phyloP scores from a whole-genome alignment of 2,329 filamentous ascomycete species.

The Drechslerella coelobrocha region DNA sequence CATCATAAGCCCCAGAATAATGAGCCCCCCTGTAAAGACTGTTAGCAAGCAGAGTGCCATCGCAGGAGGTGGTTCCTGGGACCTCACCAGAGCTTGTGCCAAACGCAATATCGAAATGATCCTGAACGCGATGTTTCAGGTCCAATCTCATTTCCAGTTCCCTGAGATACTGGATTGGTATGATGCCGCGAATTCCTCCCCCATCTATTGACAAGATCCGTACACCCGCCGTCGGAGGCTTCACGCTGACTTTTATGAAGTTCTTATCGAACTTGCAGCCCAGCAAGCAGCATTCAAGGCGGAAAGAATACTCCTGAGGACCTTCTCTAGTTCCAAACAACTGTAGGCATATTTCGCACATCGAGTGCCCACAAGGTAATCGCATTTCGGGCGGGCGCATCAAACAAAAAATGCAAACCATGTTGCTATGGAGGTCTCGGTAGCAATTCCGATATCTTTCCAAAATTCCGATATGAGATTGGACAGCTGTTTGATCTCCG shows the following conservation, averaged over 20 bases:
- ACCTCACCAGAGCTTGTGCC: slow-evolving; percentile 14
- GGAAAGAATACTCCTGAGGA: not conserved
- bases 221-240: slow-evolving; percentile 8
- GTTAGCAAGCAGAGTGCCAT: no score
- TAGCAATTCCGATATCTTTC: slow-evolving; percentile 3
- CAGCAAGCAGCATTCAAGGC: slow-evolving; percentile 9
- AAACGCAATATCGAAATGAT: slow-evolving; percentile 25
- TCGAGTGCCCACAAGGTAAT: slow-evolving; percentile 8
- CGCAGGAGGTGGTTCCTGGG: not conserved
- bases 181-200: slow-evolving; percentile 16
- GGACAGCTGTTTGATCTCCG: not conserved
- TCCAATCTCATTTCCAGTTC: slow-evolving; percentile 14
- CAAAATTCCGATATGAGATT: not conserved
- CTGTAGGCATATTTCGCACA: slow-evolving; percentile 19
- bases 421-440: slow-evolving; percentile 1
- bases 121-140: slow-evolving; percentile 2
- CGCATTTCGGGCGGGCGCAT: slow-evolving; percentile 11
- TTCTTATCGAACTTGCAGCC: not conserved
- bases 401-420: slow-evolving; percentile 11
- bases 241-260: slow-evolving; percentile 1
- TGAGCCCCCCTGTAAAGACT: slow-evolving; percentile 6
- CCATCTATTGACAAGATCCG: slow-evolving; percentile 19
- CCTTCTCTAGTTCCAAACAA: not conserved
- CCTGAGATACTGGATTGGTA: slow-evolving; percentile 12
- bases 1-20: slow-evolving; percentile 21